phyloP scores from a whole-genome alignment of 2,329 filamentous ascomycete species.

The Periconia sp. region DNA sequence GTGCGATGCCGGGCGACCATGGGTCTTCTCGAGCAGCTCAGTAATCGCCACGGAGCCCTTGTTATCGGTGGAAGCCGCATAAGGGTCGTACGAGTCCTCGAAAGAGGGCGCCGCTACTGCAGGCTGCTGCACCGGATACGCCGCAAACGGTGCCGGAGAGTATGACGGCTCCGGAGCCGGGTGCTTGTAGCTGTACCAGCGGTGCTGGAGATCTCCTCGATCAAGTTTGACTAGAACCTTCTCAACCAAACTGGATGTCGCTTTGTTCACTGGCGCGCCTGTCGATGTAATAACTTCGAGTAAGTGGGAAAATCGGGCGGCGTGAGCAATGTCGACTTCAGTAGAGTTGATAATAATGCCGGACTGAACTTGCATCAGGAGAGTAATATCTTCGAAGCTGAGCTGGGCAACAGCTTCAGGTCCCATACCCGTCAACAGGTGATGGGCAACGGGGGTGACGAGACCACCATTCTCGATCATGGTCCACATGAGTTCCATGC shows the following conservation, averaged over 20 bases:
- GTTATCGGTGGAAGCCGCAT: slow-evolving; percentile 87
- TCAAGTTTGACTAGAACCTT: slow-evolving; percentile 59
- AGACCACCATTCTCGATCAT: slow-evolving; percentile 68
- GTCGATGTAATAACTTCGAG: slow-evolving; percentile 59
- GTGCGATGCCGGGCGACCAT: slow-evolving; percentile 70
- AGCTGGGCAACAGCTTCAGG: slow-evolving; percentile 62
- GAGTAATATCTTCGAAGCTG: slow-evolving; percentile 55
- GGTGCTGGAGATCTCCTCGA: slow-evolving; percentile 49
- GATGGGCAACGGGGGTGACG: slow-evolving; percentile 60
- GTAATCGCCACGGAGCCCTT: slow-evolving; percentile 90
- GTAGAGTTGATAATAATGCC: slow-evolving; percentile 51
- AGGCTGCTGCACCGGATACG: slow-evolving; percentile 51
- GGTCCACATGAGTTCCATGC: slow-evolving; percentile 62
- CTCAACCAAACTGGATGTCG: slow-evolving; percentile 60
- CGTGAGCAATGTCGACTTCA: slow-evolving; percentile 58
- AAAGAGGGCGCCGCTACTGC: slow-evolving; percentile 60
- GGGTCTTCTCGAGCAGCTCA: slow-evolving; percentile 80
- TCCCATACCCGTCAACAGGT: slow-evolving; percentile 62
- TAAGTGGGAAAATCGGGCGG: slow-evolving; percentile 63
- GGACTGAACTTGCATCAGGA: slow-evolving; percentile 63
- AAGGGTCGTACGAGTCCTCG: slow-evolving; percentile 88
- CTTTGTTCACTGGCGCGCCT: slow-evolving; percentile 56
- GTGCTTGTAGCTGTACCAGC: slow-evolving; percentile 63
- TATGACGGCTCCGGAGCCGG: slow-evolving; percentile 45
- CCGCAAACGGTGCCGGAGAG: slow-evolving; percentile 54